Evolutionary conservation across 805 yeast species (phyloP), one percentile per base, ranked within the genome.

Genomic region (Starmerella bacillaris): DNA sequence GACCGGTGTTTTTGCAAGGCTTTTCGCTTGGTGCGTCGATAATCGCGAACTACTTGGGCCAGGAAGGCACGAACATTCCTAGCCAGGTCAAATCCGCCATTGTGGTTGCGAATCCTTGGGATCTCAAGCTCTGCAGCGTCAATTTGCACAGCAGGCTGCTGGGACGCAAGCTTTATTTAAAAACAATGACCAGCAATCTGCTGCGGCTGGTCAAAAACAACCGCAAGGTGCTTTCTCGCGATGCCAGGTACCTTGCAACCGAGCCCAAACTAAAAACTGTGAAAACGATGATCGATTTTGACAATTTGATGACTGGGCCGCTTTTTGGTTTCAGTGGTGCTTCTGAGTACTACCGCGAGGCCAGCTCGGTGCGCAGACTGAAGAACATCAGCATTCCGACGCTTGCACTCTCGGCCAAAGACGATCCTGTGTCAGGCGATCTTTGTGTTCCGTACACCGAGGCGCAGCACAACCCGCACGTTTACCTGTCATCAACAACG

Each of bases 21-120:
- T 74, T 74, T 48, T 74, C 84, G n/a, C 64, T 79, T 36, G 93
- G 93, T 2, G 84, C 77, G 0, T 64, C 74, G 3, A 64, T 79
- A 21, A 58, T 78, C 40, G 65, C 77, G 20, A 80, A 79, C 50
- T 79, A 72, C 52, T 51, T 79, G 16, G 86, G 83, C 7, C 75
- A 70, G 48, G 72, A 71, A 44, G 69, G 67, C 8, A 39, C 34
- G 3, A 40, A 41, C 18, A 16, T 44, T 5, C 24, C 47, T 5
- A 39, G 54, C 5, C 56, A 57, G 14, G 50, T 72, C 24, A 58
- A 59, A 21, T 70, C 74, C 18, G 83, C 78, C 1, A 61, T 67
- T 27, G 60, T 72, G 4, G 63, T 78, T 5, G 72, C 76, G 27
- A 60, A 63, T 36, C 86, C 92, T 1, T 79, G 89, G 86, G 86